phyloP scores from a whole-genome alignment of 495 filamentous ascomycete species.

The Talaromyces adpressus region DNA sequence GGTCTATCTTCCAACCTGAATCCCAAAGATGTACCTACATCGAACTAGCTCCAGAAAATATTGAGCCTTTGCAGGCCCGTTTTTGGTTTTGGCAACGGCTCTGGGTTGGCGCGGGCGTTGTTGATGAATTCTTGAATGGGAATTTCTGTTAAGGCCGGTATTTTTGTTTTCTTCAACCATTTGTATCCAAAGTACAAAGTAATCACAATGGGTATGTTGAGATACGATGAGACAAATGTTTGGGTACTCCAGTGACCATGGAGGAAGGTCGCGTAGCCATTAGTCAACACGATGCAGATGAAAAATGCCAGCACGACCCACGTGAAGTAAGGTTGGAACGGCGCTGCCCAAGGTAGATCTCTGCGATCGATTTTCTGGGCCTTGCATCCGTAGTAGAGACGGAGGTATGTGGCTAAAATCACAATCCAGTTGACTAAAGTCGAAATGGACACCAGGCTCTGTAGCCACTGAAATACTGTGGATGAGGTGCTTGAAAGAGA shows the following conservation, averaged over 20 bases:
- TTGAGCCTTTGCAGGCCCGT: conserved; percentile 12
- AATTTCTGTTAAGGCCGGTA: conserved; percentile 44
- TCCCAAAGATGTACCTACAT: too few species aligned
- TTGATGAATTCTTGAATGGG: conserved; percentile 42
- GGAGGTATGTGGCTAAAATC: conserved; percentile 44
- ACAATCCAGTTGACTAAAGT: conserved; percentile 48
- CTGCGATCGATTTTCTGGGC: conserved; percentile 33
- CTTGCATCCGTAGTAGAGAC: conserved; percentile 43
- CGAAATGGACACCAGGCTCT: conserved; percentile 45
- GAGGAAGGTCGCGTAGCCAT: conserved; percentile 55
- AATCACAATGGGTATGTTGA: conserved; percentile 48
- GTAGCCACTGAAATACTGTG: conserved; percentile 37
- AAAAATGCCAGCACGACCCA: conserved; percentile 40
- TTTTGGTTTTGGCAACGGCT: conserved; percentile 12
- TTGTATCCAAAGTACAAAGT: conserved; percentile 50
- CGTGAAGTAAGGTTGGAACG: conserved; percentile 41
- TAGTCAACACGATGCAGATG: conserved; percentile 38
- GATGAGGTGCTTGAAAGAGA: conserved; percentile 13
- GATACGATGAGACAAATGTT: conserved; percentile 26
- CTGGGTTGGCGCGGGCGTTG: conserved; percentile 15
- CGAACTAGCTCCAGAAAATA: conserved; percentile 8
- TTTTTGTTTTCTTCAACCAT: conserved; percentile 41
- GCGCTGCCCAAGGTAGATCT: conserved; percentile 40
- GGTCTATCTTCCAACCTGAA: too few species aligned
- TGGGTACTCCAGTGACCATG: conserved; percentile 30